Conservation (phyloP, 192 early-diverging fungal genomes). For the Allomyces javanicus region DNA sequence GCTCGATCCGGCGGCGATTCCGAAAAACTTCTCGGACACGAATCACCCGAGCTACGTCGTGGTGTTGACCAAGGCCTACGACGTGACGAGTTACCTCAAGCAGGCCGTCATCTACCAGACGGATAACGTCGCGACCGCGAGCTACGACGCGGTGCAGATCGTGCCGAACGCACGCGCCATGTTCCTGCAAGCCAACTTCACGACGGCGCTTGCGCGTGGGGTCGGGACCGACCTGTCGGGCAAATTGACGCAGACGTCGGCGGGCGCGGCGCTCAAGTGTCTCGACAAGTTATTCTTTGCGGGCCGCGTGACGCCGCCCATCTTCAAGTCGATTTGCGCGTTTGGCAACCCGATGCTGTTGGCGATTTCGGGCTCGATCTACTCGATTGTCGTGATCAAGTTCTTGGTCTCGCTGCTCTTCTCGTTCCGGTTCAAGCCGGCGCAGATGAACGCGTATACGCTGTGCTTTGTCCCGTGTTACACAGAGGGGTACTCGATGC, state of each 20-base stretch:
- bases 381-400: neutral
- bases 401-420: neutral
- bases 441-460: constrained; percentile 1
- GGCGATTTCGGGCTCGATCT: too few species aligned
- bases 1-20: neutral
- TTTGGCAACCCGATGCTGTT: neutral
- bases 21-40: neutral
- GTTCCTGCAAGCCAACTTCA: neutral
- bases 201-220: constrained; percentile 19
- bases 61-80: neutral
- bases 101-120: neutral
- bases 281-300: neutral
- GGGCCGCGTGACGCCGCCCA: neutral
- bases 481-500: constrained; percentile 4
- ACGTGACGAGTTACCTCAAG: neutral
- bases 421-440: neutral
- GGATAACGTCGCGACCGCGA: neutral
- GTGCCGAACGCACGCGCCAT: constrained; percentile 16
- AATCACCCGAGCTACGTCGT: neutral
- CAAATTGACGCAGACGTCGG: constrained; percentile 1
- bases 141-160: constrained; percentile 12
- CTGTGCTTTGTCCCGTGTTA: constrained; percentile 7
- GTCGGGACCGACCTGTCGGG: constrained; percentile 19
- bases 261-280: constrained; percentile 10
- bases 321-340: constrained; percentile 2